These are phyloP conservation scores for Obba rivulosa DNA, from an alignment of 768 basidiomycete species.

Conservation along the genomic window DNA sequence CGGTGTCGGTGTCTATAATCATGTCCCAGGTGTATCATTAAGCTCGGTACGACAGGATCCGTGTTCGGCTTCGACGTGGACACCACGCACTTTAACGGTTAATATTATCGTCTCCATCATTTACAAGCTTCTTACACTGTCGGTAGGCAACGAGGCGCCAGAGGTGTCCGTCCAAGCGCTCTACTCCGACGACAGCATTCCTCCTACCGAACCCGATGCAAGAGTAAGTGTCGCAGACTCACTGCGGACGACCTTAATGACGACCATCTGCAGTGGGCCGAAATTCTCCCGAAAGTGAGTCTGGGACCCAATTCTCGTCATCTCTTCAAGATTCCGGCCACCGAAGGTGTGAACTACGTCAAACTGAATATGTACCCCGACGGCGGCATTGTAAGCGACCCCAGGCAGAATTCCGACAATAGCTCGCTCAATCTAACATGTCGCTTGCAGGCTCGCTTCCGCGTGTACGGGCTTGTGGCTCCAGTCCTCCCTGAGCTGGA, in stretches of 20 bases:
- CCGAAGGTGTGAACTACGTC: constrained; percentile 61
- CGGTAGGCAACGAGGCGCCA: constrained; percentile 85
- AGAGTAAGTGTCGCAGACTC: constrained; percentile 38
- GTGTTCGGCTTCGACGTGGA: constrained; percentile 89
- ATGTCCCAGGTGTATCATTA: constrained; percentile 74
- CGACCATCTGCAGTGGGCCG: constrained; percentile 56
- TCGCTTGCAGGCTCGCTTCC: constrained; percentile 71
- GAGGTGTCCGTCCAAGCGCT: constrained; percentile 69
- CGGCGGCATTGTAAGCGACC: constrained; percentile 79
- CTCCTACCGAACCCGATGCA: constrained; percentile 41
- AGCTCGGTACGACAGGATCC: constrained; percentile 71
- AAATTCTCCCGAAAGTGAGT: constrained; percentile 68
- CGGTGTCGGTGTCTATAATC: background rate
- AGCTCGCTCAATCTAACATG: background rate
- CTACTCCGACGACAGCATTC: constrained; percentile 32
- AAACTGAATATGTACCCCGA: constrained; percentile 96
- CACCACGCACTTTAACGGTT: constrained; percentile 93
- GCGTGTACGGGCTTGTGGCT: constrained; percentile 79
- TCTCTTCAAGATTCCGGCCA: constrained; percentile 68
- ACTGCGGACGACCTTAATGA: background rate
- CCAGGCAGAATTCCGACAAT: no score
- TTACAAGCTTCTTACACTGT: background rate
- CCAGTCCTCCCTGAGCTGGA: constrained; percentile 52
- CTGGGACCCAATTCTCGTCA: constrained; percentile 87
- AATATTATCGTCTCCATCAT: constrained; percentile 4